phyloP scores from a whole-genome alignment of 1,139 yeast species.

The Nadsonia commutata region DNA sequence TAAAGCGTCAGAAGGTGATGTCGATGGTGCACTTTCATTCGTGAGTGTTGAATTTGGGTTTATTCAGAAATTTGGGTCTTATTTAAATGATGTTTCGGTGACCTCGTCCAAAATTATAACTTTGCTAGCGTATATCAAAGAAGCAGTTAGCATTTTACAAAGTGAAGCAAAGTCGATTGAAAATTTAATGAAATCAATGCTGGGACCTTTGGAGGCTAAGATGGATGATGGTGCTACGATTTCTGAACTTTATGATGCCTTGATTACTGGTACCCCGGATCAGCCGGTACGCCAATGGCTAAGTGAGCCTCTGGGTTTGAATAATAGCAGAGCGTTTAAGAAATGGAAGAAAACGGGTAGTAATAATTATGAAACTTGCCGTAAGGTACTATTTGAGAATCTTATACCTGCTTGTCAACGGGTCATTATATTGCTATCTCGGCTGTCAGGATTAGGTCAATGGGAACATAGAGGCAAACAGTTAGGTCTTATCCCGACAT shows the following conservation, averaged over 20 bases:
- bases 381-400: conserved; percentile 34
- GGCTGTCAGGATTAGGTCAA: conserved; percentile 31
- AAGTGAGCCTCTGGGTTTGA: conserved; percentile 33
- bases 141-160: conserved; percentile 26
- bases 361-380: conserved; percentile 33
- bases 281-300: conserved; percentile 35
- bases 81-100: conserved; percentile 20
- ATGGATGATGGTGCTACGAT: conserved; percentile 15
- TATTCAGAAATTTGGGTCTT: conserved; percentile 14
- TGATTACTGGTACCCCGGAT: conserved; percentile 45
- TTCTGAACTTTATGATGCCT: conserved; percentile 30
- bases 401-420: conserved; percentile 47
- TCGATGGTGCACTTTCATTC: neutral
- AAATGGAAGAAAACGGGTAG: conserved; percentile 41
- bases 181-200: conserved; percentile 27
- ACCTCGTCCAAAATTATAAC: conserved; percentile 21
- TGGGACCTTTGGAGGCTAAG: conserved; percentile 16
- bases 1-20: conserved; percentile 1
- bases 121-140: conserved; percentile 26
- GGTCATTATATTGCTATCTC: conserved; percentile 34
- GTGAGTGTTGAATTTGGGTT: conserved; percentile 9
- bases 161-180: conserved; percentile 31
- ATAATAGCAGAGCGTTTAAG: conserved; percentile 43
- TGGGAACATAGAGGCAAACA: conserved; percentile 24
- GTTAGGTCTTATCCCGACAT: conserved; percentile 23